These are phyloP conservation scores for Pyracantha coccinea DNA, from an alignment of 331 rosid genomes.

Conservation along the genomic window DNA sequence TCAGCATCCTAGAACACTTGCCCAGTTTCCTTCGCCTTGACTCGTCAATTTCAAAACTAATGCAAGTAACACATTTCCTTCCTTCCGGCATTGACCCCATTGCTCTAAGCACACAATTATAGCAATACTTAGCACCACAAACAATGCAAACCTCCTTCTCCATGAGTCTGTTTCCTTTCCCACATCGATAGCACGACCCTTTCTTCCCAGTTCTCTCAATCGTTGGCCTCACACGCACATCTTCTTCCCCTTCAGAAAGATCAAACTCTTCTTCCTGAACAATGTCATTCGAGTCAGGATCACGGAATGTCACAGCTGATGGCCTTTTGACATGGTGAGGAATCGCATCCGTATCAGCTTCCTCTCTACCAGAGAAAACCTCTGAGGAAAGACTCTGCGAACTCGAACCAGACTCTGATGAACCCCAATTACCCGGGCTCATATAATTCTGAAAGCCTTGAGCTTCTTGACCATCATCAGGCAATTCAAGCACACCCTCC, in stretches of 20 bases:
- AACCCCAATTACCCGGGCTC: slow-evolving; percentile 28
- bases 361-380: slow-evolving; percentile 45
- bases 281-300: slow-evolving; percentile 31
- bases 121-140: slow-evolving; percentile 74
- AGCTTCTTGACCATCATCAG: slow-evolving; percentile 15
- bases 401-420: slow-evolving; percentile 35
- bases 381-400: slow-evolving; percentile 38
- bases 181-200: slow-evolving; percentile 70
- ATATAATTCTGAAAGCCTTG: slow-evolving; percentile 22
- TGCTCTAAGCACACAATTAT: slow-evolving; percentile 53
- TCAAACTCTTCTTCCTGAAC: slow-evolving; percentile 16
- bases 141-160: slow-evolving; percentile 77
- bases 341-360: slow-evolving; percentile 12
- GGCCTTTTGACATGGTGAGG: slow-evolving; percentile 49
- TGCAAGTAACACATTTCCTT: slow-evolving; percentile 74
- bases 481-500: slow-evolving; percentile 7
- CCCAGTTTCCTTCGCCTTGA: slow-evolving; percentile 43
- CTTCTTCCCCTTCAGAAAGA: slow-evolving; percentile 20
- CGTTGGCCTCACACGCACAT: slow-evolving; percentile 25
- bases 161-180: slow-evolving; percentile 49
- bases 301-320: slow-evolving; percentile 60
- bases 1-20: slow-evolving; percentile 54
- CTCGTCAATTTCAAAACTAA: slow-evolving; percentile 61
- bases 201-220: slow-evolving; percentile 54
- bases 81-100: slow-evolving; percentile 99